These are phyloP conservation scores for Penicillium canescens DNA, from an alignment of 495 filamentous ascomycete species.

Conservation along the genomic window DNA sequence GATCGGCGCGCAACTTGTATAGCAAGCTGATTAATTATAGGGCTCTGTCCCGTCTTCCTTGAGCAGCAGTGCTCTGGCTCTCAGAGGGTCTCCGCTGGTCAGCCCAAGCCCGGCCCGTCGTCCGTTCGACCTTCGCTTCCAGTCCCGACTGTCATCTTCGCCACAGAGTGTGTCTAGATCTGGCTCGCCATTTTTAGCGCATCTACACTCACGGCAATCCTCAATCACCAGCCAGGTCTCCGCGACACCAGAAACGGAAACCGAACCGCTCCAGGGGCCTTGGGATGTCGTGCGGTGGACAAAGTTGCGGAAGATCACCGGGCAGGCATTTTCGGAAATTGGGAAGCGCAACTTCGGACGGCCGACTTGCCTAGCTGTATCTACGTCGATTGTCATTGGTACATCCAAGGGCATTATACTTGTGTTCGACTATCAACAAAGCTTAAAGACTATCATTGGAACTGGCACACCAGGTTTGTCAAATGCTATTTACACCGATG, in stretches of 20 bases:
- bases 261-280: conserved; percentile 66
- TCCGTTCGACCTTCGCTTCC: conserved; percentile 93
- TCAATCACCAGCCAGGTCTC: conserved; percentile 62
- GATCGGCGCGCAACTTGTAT: conserved; percentile 4
- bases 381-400: conserved; percentile 85
- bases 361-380: conserved; percentile 87
- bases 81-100: conserved; percentile 48
- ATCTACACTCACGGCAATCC: conserved; percentile 72
- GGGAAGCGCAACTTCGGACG: conserved; percentile 91
- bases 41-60: conserved; percentile 80
- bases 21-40: conserved; percentile 47
- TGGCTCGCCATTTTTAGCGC: conserved; percentile 77
- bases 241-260: conserved; percentile 53
- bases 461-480: conserved; percentile 79
- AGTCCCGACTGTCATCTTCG: conserved; percentile 74
- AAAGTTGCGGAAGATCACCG: conserved; percentile 84
- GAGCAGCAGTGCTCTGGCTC: conserved; percentile 60
- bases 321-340: conserved; percentile 89
- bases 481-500: not conserved
- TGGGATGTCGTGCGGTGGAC: conserved; percentile 99
- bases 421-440: conserved; percentile 97
- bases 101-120: conserved; percentile 78
- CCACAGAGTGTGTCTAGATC: conserved; percentile 61
- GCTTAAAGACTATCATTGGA: conserved; percentile 87
- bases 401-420: conserved; percentile 93